A percentile compares a stretch with the other conserved stretches of the same genome.
phyloP scores from a whole-genome alignment of 225 moss, liverwort and hornwort species.

The Straminergon stramineum region DNA sequence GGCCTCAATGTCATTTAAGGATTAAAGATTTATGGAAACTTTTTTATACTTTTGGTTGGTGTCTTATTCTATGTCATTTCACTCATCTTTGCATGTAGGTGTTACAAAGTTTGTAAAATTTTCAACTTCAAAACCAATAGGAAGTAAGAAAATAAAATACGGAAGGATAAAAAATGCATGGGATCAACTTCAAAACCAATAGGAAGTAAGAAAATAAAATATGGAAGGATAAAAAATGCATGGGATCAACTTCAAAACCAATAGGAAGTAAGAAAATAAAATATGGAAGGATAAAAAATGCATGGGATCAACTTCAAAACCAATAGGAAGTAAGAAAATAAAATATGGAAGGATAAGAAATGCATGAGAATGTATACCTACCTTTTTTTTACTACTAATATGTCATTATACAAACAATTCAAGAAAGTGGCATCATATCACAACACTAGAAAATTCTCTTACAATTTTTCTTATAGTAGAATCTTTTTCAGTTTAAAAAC shows the following conservation, averaged over 20 bases:
- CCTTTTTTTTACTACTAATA: not conserved
- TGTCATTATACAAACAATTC: not conserved
- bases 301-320: not conserved
- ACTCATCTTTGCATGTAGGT: not conserved
- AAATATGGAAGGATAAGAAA: too few species aligned
- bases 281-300: too few species aligned
- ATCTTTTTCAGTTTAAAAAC: fast-evolving
- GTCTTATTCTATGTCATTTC: not conserved
- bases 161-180: too few species aligned
- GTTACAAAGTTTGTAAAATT: not conserved
- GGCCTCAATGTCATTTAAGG: too few species aligned
- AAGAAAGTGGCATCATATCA: not conserved
- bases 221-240: not conserved
- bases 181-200: not conserved
- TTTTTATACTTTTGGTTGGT: not conserved
- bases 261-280: too few species aligned
- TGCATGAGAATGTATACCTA: too few species aligned
- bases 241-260: not conserved
- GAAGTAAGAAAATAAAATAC: too few species aligned
- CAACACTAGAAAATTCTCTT: not conserved
- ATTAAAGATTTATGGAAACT: not conserved
- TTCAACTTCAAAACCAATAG: not conserved
- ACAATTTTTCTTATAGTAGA: fast-evolving
- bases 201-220: not conserved
- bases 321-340: too few species aligned